Evolutionary conservation across 371 early-diverging fungal species (phyloP).

Genomic region (Mortierella sp.): DNA sequence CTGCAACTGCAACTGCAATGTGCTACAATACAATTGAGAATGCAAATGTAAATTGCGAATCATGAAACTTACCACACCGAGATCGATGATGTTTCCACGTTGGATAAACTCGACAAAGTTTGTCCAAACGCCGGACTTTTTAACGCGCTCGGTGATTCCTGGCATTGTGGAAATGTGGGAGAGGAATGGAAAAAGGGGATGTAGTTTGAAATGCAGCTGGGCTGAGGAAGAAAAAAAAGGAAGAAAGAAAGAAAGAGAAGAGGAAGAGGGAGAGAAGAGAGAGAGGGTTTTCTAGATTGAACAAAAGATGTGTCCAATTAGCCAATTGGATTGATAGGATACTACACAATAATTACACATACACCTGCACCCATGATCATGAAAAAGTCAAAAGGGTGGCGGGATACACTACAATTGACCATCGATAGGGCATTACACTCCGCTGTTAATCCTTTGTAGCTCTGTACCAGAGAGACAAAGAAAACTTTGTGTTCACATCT

Average conservation of each 20-base stretch:
- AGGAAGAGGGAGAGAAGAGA: neutral
- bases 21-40: neutral
- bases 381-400: no score
- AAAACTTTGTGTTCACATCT: no score
- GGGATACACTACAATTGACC: no score
- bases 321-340: neutral
- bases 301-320: neutral
- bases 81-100: conserved; percentile 50
- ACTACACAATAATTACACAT: neutral
- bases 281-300: neutral
- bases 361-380: neutral
- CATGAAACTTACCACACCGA: conserved; percentile 49
- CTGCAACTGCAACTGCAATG: no score
- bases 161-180: conserved; percentile 22
- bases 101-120: conserved; percentile 40
- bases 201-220: neutral
- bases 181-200: neutral
- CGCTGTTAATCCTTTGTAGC: no score
- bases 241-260: neutral
- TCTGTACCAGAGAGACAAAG: no score
- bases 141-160: conserved; percentile 32
- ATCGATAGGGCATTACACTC: no score
- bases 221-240: conserved; percentile 3
- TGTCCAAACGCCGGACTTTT: conserved; percentile 34
- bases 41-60: neutral